Evolutionary conservation across 306 rosid genomes (phyloP).

Genomic region (Calophaca sinica): DNA sequence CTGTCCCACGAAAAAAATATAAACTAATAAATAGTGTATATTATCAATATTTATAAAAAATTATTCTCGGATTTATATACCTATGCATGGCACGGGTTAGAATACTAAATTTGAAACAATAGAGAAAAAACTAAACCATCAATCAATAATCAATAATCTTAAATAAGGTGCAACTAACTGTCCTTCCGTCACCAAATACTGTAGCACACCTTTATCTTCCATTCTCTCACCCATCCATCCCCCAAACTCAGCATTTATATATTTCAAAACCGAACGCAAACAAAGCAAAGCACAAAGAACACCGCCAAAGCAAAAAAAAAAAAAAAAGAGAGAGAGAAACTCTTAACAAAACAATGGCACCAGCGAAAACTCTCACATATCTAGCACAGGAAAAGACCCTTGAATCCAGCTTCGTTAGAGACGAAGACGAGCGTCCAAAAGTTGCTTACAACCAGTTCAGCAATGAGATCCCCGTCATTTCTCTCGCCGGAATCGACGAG

Average conservation of each 20-base stretch:
- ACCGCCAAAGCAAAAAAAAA: background rate
- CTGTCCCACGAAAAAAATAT: no score
- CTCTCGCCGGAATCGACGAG: constrained; percentile 74
- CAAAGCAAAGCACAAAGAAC: background rate
- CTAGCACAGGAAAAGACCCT: constrained; percentile 67
- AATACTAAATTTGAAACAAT: no score
- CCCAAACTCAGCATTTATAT: background rate
- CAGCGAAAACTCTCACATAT: constrained; percentile 61
- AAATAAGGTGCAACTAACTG: background rate
- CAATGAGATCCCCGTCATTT: constrained; percentile 78
- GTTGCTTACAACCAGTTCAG: constrained; percentile 83
- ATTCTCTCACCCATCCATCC: background rate
- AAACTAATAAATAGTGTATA: no score
- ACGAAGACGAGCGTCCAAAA: constrained; percentile 88
- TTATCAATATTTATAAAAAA: no score
- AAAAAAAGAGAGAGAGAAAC: background rate
- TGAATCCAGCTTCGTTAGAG: constrained; percentile 64
- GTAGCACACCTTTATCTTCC: background rate
- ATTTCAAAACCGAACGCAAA: background rate
- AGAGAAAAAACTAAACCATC: background rate
- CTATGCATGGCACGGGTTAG: no score
- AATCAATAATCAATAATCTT: background rate
- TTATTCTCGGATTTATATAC: no score
- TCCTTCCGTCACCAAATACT: no score
- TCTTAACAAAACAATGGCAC: constrained; percentile 40